Base-by-base conservation (phyloP, 1,284 basidiomycete genomes). In the Mycena sp. region DNA sequence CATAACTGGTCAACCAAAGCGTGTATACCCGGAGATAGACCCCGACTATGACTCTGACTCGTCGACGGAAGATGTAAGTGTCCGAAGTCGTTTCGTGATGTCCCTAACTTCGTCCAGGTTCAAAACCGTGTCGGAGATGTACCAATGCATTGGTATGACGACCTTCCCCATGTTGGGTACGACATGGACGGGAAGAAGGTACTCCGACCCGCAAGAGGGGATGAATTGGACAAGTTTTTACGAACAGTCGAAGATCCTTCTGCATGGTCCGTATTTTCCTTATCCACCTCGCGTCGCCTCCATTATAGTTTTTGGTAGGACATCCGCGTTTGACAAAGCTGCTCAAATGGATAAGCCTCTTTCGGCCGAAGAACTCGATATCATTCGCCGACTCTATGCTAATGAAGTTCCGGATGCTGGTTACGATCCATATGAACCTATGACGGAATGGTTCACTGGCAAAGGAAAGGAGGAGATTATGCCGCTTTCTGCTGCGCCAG, bases 91-190 rank as follows among this genome's bases (percentile, higher is more conserved):
- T 25, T 58, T 44, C 68, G 50, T 51, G 32, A 49, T 49, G 26
- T 50, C 45, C 55, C 65, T 58, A 61, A 52, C 45, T 37, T 35
- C 44, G 44, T 65, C 2, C 64, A 98, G 95, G 87, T 90, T 66
- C 93, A 94, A 35, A 99, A 99, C 77, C 92, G 96, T 61, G 90
- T 98, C 70, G 98, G 98, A 63, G 89, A 98, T 79, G 85, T 99
- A 59, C 98, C 98, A 46, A 91, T 95, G 83, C 95, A 99, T 75
- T 99, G 97, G 95, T 99, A 99, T 79, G 98, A 99, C 77, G 97
- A 99, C 81, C 83, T 99, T 70, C 98, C 98, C n/a, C 98, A 99
- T 80, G 89, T 99, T 73, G 98, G 98, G 49, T 99, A 99, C 81
- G 89, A 96, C 78, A 91, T 99, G 74, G 88, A 97, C 75, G 98